Base-by-base conservation (phyloP, 192 early-diverging fungal genomes). In the Oehlia diaphana region DNA sequence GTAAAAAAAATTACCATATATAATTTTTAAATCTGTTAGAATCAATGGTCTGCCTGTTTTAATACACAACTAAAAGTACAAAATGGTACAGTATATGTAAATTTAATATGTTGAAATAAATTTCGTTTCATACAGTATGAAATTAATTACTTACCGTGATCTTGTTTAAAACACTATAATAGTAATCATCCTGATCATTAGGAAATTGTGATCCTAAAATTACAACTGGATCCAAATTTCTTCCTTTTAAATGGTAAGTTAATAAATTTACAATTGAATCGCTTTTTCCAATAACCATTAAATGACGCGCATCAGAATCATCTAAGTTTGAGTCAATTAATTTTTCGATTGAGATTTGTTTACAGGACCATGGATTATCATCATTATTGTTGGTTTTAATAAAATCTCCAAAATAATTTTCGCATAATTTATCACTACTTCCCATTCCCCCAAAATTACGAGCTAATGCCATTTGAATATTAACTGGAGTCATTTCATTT, bases 391-490 rank as follows among this genome's bases (percentile, higher is more conserved):
- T 23, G 0, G 21, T 26, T 14, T 79, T 44, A 6, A 71, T 26
- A 23, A 79, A n/a, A 8, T 28, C 14, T 19, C 31, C 47, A 62
- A 73, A 79, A 10, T 62, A 79, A 13, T 26, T 9, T 7, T 47
- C 21, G 26, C 47, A 79, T 12, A 79, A 39, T 61, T 16, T 23
- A 35, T 19, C 31, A 9, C 13, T 79, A 23, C 61, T 13, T 0
- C 62, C 78, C 28, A 61, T 19, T 14, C 78, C 78, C 5, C 78
- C 78, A 50, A 79, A 79, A 76, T 79, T 79, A 77, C 78, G 70
- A 8, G 78, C 78, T 16, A 79, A 28, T 4, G 78, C 66, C 21
- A 79, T 58, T 58, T 19, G 53, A 58, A 58, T 21, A 58, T 6
- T n/a, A 6, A n/a, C 53, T 0, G 53, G 19, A 3, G 74, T 61